These are phyloP conservation scores for Deakozyma indianensis DNA, from an alignment of 805 yeast species.

Conservation along the genomic window DNA sequence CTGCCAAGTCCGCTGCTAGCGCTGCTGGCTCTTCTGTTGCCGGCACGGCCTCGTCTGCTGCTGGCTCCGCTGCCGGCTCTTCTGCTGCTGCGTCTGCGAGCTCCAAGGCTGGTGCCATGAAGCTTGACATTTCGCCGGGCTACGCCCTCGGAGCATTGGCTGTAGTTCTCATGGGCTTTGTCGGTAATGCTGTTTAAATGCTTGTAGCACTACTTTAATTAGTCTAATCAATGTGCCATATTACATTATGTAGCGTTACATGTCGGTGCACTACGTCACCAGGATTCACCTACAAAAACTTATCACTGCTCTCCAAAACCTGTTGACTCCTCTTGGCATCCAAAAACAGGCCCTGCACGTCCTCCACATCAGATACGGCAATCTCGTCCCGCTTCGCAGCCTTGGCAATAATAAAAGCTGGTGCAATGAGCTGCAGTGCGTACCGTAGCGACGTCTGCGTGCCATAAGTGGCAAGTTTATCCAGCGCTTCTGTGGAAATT, in stretches of 20 bases:
- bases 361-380: slow-evolving; percentile 59
- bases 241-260: too few relatives aligned
- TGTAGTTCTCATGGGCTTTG: not conserved
- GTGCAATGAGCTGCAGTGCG: slow-evolving; percentile 80
- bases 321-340: slow-evolving; percentile 74
- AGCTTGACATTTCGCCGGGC: not conserved
- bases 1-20: not conserved
- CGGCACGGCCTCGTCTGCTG: not conserved
- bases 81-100: not conserved
- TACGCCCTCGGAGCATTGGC: not conserved
- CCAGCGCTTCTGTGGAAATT: slow-evolving; percentile 54
- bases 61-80: not conserved
- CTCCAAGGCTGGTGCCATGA: not conserved
- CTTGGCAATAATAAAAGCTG: slow-evolving; percentile 71
- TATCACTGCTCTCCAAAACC: slow-evolving; percentile 37
- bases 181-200: not conserved
- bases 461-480: slow-evolving; percentile 60
- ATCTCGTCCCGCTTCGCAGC: slow-evolving; percentile 61
- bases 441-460: slow-evolving; percentile 72
- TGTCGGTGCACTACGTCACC: too few relatives aligned
- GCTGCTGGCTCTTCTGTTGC: not conserved
- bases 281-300: slow-evolving; percentile 14
- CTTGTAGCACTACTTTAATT: too few relatives aligned
- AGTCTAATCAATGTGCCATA: too few relatives aligned
- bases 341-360: slow-evolving; percentile 67